Evolutionary conservation across 2,329 filamentous ascomycete genomes (phyloP).

Genomic region (Graphiopsis chlorocephala): DNA sequence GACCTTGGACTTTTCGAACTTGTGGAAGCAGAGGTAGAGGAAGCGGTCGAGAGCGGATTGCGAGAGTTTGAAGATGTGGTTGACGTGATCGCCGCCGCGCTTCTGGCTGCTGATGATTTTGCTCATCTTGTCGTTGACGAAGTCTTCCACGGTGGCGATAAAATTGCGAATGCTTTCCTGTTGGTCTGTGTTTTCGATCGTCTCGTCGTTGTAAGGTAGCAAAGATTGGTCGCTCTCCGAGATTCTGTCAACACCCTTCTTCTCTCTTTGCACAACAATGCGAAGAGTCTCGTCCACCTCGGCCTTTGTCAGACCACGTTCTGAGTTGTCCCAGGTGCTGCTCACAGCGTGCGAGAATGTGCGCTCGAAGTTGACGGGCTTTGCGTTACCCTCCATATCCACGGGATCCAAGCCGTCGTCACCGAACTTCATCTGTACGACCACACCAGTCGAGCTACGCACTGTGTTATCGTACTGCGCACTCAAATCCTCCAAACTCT

Average conservation of each 20-base stretch:
- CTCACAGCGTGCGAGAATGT: constrained; percentile 80
- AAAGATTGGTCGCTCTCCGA: constrained; percentile 9
- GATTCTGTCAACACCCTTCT: constrained; percentile 17
- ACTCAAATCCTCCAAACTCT: constrained; percentile 91
- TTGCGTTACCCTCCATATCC: constrained; percentile 93
- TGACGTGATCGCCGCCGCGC: constrained; percentile 39
- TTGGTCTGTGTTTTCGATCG: constrained; percentile 35
- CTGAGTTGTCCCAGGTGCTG: constrained; percentile 75
- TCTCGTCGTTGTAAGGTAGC: constrained; percentile 33
- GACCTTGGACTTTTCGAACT: constrained; percentile 86
- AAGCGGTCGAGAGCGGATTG: constrained; percentile 70
- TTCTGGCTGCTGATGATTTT: constrained; percentile 29
- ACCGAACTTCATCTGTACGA: constrained; percentile 97
- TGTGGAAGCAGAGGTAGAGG: constrained; percentile 76
- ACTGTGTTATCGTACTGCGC: constrained; percentile 94
- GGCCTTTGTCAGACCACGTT: constrained; percentile 67
- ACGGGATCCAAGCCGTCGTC: constrained; percentile 94
- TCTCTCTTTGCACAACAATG: constrained; percentile 52
- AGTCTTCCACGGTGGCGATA: constrained; percentile 71
- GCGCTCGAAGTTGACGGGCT: constrained; percentile 86
- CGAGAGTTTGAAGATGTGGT: constrained; percentile 83
- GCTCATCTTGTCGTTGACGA: constrained; percentile 50
- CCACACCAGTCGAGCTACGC: constrained; percentile 78
- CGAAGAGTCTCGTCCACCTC: constrained; percentile 72
- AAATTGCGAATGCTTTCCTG: constrained; percentile 78